Conservation (phyloP, 228 moss, liverwort and hornwort species). For the Sphagnum fallax region DNA sequence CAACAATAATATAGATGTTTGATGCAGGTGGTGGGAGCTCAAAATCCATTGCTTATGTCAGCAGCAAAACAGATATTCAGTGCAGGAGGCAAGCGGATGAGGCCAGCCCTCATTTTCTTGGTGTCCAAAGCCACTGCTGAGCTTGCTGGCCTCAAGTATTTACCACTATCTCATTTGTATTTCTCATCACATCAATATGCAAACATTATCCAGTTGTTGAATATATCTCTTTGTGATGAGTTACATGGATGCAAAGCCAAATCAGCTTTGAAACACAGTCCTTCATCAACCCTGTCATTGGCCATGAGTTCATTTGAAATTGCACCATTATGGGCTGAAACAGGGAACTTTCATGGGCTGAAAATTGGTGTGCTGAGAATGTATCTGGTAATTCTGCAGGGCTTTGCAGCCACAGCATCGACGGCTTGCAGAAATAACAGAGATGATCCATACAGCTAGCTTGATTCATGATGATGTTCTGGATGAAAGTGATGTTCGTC, state of each 20-base stretch:
- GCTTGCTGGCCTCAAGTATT: conserved; percentile 81
- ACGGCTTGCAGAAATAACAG: conserved; percentile 89
- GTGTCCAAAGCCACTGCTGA: conserved; percentile 85
- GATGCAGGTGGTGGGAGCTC: conserved; percentile 83
- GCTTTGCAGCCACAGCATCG: conserved; percentile 78
- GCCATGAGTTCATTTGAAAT: too few species aligned
- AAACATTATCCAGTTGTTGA: too few species aligned
- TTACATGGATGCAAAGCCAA: too few species aligned
- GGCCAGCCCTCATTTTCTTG: conserved; percentile 89
- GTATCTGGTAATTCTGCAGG: conserved; percentile 20
- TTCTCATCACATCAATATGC: not conserved
- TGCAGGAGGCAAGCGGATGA: conserved; percentile 94
- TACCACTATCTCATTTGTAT: not conserved
- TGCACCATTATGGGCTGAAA: too few species aligned
- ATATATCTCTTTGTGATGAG: too few species aligned
- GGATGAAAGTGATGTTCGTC: conserved; percentile 86
- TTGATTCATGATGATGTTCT: conserved; percentile 95
- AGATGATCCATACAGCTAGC: conserved; percentile 99
- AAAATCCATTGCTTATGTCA: conserved; percentile 86
- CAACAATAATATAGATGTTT: too few species aligned
- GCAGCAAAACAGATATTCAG: conserved; percentile 97
- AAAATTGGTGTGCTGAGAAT: too few species aligned
- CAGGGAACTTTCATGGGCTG: too few species aligned
- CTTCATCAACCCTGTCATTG: too few species aligned
- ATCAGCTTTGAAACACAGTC: too few species aligned